Conservation (phyloP, 2,329 filamentous ascomycete species). For the Dothidotthia symphoricarpi region DNA sequence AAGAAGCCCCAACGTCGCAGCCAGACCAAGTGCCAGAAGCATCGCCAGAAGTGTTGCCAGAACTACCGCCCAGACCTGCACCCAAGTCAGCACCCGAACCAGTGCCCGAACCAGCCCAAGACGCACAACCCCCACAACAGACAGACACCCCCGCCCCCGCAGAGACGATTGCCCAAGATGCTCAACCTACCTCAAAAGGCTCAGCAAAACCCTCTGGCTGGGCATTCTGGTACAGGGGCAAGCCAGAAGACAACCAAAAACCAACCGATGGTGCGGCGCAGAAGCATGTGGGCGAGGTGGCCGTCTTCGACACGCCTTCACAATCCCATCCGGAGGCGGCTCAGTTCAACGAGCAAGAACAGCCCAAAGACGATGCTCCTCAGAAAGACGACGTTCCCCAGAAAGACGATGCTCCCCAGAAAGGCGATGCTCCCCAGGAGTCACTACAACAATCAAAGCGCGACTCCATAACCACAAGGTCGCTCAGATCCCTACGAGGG, state of each 20-base stretch:
- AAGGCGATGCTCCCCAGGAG: neutral
- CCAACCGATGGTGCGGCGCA: slow-evolving; percentile 57
- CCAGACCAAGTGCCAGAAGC: slow-evolving; percentile 10
- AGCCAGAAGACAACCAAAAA: slow-evolving; percentile 50
- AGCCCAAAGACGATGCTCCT: slow-evolving; percentile 17
- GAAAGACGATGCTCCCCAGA: slow-evolving; percentile 15
- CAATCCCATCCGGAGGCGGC: slow-evolving; percentile 52
- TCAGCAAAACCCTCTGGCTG: slow-evolving; percentile 62
- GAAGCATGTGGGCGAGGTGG: slow-evolving; percentile 54
- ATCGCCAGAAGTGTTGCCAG: neutral
- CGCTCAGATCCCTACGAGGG: slow-evolving; percentile 34
- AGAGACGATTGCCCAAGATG: slow-evolving; percentile 9
- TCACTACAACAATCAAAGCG: slow-evolving; percentile 12
- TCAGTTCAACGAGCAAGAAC: slow-evolving; percentile 50
- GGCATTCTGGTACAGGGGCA: slow-evolving; percentile 75
- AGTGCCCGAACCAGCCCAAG: slow-evolving; percentile 3
- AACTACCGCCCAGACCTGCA: slow-evolving; percentile 1
- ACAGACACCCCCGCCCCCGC: slow-evolving; percentile 1
- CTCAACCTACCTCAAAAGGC: slow-evolving; percentile 26
- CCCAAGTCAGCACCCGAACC: slow-evolving; percentile 2
- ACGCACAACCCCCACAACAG: slow-evolving; percentile 4
- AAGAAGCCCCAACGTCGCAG: slow-evolving; percentile 7
- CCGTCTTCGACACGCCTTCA: slow-evolving; percentile 52
- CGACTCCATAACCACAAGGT: slow-evolving; percentile 26
- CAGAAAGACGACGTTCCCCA: slow-evolving; percentile 10